These are phyloP conservation scores for Pleurotus salmoneostramineus DNA, from an alignment of 768 basidiomycete species.

Conservation along the genomic window DNA sequence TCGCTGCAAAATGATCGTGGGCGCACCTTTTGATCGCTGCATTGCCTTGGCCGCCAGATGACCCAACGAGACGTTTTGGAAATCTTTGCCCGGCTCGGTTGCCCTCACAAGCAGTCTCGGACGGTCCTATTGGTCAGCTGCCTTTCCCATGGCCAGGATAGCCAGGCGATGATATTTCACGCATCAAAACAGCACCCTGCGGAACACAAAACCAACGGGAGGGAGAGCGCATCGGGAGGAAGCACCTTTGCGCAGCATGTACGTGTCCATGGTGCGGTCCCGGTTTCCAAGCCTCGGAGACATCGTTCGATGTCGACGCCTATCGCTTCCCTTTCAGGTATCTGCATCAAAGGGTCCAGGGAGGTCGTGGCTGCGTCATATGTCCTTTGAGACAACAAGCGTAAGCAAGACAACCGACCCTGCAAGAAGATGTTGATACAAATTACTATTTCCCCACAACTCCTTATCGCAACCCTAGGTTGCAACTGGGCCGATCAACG, in stretches of 20 bases:
- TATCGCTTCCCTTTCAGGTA: not conserved
- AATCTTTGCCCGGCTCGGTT: not conserved
- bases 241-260: not conserved
- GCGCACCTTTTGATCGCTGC: not conserved
- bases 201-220: not conserved
- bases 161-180: not conserved
- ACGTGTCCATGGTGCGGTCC: not conserved
- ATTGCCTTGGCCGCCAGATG: not conserved
- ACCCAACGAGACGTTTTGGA: not conserved
- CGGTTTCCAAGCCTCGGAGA: not conserved
- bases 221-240: not conserved
- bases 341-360: not conserved
- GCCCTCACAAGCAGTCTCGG: not conserved
- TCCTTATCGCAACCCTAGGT: not conserved
- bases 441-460: not conserved
- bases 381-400: not conserved
- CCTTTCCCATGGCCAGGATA: slow-evolving; percentile 1
- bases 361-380: not conserved
- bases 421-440: not conserved
- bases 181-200: not conserved
- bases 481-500: not conserved
- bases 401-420: not conserved
- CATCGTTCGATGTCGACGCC: not conserved
- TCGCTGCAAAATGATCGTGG: slow-evolving; percentile 1
- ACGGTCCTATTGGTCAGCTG: not conserved